phyloP scores from a whole-genome alignment of 2,329 filamentous ascomycete genomes.

The Ceratocystis colombiana region DNA sequence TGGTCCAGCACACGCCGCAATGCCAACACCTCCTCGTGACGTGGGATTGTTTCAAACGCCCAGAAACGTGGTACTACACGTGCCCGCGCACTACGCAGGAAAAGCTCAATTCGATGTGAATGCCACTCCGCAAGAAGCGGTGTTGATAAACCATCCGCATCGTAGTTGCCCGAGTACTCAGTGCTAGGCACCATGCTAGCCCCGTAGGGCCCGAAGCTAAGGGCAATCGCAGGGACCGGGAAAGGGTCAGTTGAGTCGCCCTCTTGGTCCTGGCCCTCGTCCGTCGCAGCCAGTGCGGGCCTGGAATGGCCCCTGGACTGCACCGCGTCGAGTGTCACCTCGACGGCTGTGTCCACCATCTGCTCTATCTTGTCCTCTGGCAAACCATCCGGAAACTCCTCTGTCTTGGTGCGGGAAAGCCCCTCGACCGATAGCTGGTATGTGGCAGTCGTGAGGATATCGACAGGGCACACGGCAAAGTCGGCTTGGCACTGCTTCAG shows the following conservation, averaged over 20 bases:
- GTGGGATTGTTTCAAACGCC: slow-evolving; percentile 56
- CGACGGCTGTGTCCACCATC: slow-evolving; percentile 37
- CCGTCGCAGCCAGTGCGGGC: too few species aligned
- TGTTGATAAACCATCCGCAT: slow-evolving; percentile 38
- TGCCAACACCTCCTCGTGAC: slow-evolving; percentile 51
- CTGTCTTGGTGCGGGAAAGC: slow-evolving; percentile 42
- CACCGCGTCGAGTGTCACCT: slow-evolving; percentile 35
- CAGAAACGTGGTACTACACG: slow-evolving; percentile 47
- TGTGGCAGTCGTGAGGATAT: slow-evolving; percentile 56
- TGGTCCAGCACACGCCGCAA: slow-evolving; percentile 39
- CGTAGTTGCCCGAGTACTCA: slow-evolving; percentile 55
- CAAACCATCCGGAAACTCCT: slow-evolving; percentile 38
- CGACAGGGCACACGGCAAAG: slow-evolving; percentile 47
- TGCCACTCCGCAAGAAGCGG: slow-evolving; percentile 47
- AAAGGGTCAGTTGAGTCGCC: neutral
- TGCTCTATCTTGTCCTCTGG: slow-evolving; percentile 20
- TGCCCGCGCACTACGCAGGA: slow-evolving; percentile 43
- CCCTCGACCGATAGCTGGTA: slow-evolving; percentile 53
- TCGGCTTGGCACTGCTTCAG: slow-evolving; percentile 46
- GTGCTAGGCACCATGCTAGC: slow-evolving; percentile 55
- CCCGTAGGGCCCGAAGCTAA: slow-evolving; percentile 57
- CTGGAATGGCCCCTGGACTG: neutral
- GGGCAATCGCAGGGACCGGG: slow-evolving; percentile 37
- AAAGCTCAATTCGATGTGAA: slow-evolving; percentile 42
- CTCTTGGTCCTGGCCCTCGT: too few species aligned